These are phyloP conservation scores for Oryza brachyantha DNA, from an alignment of 176 grass and related monocot genomes.

Conservation along the genomic window DNA sequence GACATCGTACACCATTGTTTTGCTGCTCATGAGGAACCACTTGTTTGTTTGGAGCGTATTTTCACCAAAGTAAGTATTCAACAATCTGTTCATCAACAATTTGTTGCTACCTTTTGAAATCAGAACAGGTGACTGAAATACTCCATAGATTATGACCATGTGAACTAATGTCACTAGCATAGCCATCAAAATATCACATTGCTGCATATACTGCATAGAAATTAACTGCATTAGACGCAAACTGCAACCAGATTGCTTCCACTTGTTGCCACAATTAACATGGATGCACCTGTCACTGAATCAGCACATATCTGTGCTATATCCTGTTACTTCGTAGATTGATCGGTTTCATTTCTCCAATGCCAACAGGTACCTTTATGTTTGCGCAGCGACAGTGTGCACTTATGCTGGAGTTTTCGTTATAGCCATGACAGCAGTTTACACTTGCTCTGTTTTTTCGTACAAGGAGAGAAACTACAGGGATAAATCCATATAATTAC, in stretches of 20 bases:
- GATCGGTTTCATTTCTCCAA: background rate
- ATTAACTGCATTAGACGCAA: background rate
- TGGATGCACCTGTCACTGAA: background rate
- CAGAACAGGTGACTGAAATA: background rate
- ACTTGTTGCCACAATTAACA: background rate
- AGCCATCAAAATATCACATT: background rate
- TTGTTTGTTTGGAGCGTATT: slow-evolving; percentile 98
- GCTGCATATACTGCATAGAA: background rate
- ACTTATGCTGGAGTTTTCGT: slow-evolving; percentile 70
- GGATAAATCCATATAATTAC: background rate
- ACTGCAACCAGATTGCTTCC: background rate
- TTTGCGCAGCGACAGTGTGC: slow-evolving; percentile 78
- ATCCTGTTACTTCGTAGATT: background rate
- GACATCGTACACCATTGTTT: slow-evolving; percentile 75
- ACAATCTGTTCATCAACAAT: background rate
- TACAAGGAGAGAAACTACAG: slow-evolving; percentile 32
- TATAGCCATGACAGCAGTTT: slow-evolving; percentile 41
- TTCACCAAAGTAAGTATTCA: slow-evolving; percentile 90
- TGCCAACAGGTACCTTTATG: slow-evolving; percentile 75
- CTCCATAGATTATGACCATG: background rate
- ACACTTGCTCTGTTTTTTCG: slow-evolving; percentile 45
- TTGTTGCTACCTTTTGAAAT: background rate
- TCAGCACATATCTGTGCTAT: background rate
- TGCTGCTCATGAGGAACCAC: slow-evolving; percentile 92
- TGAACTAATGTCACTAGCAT: background rate